Evolutionary conservation across 441 rosid genomes (phyloP).

Genomic region (Adansonia madagascariensis): DNA sequence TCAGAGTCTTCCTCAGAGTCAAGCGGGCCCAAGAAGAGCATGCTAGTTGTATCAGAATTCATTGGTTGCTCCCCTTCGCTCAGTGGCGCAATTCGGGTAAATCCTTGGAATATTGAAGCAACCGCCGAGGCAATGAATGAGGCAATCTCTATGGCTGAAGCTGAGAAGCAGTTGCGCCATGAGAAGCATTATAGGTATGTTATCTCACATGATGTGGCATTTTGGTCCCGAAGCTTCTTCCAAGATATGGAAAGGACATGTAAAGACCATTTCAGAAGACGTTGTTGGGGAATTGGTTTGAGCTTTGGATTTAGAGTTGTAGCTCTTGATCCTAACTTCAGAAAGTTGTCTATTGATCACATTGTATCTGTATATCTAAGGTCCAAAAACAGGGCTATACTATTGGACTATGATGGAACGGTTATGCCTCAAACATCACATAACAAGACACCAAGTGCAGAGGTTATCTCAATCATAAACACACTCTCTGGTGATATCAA

Average conservation of each 20-base stretch:
- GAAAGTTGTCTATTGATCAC: slow-evolving; percentile 56
- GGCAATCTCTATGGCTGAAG: slow-evolving; percentile 61
- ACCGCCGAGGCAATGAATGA: slow-evolving; percentile 79
- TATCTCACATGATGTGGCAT: slow-evolving; percentile 75
- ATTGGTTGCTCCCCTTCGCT: slow-evolving; percentile 83
- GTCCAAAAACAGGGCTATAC: slow-evolving; percentile 66
- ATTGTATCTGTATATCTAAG: slow-evolving; percentile 57
- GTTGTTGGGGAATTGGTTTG: slow-evolving; percentile 78
- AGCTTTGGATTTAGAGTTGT: slow-evolving; percentile 79
- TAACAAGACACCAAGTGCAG: slow-evolving; percentile 59
- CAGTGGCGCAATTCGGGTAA: slow-evolving; percentile 77
- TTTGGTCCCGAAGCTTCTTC: slow-evolving; percentile 74
- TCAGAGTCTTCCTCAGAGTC: slow-evolving; percentile 45
- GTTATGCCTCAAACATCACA: slow-evolving; percentile 71
- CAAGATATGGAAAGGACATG: slow-evolving; percentile 79
- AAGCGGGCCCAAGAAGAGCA: slow-evolving; percentile 62
- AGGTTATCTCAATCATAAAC: slow-evolving; percentile 55
- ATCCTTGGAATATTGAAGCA: slow-evolving; percentile 75
- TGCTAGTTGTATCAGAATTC: slow-evolving; percentile 81
- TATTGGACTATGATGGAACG: slow-evolving; percentile 77
- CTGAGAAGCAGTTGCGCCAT: slow-evolving; percentile 74
- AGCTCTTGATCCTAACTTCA: slow-evolving; percentile 74
- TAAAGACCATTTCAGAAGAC: slow-evolving; percentile 69
- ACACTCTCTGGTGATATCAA: slow-evolving; percentile 54
- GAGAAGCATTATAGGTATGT: slow-evolving; percentile 79